phyloP scores from a whole-genome alignment of 352 stramenopile genomes.

The Phytopythium kandeliae region DNA sequence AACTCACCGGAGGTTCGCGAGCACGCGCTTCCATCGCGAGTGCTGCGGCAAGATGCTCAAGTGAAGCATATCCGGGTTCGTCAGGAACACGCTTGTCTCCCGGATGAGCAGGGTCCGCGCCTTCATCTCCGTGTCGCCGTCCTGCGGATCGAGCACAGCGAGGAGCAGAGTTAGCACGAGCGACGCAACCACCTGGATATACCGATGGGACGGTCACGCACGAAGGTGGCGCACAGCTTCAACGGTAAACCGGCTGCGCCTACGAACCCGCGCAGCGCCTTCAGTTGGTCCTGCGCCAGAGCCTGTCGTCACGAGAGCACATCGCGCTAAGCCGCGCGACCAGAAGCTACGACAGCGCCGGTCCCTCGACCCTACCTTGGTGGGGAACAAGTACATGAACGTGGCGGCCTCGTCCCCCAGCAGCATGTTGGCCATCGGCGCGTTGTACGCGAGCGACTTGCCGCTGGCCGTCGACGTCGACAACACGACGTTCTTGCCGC shows the following conservation, averaged over 20 bases:
- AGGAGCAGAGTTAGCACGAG: too few relatives aligned
- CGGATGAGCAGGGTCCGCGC: slow-evolving; percentile 79
- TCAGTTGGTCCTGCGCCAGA: slow-evolving; percentile 96
- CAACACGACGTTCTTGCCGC: slow-evolving; percentile 90
- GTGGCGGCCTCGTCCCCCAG: slow-evolving; percentile 46
- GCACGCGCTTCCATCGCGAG: slow-evolving; percentile 82
- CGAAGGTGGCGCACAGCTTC: slow-evolving; percentile 61
- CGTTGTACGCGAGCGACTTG: slow-evolving; percentile 96
- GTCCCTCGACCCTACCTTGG: too few relatives aligned
- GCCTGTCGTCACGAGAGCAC: too few relatives aligned
- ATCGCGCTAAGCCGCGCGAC: background rate
- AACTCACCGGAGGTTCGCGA: slow-evolving; percentile 85
- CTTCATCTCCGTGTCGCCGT: slow-evolving; percentile 93
- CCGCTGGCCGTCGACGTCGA: slow-evolving; percentile 96
- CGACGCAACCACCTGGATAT: background rate
- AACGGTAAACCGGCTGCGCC: slow-evolving; percentile 35
- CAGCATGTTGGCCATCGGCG: slow-evolving; percentile 88
- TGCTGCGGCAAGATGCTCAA: slow-evolving; percentile 94
- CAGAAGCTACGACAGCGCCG: background rate
- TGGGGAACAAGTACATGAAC: slow-evolving; percentile 96
- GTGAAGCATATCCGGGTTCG: slow-evolving; percentile 98
- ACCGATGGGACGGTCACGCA: slow-evolving; percentile 10
- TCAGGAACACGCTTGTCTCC: slow-evolving; percentile 94
- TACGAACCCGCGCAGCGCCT: slow-evolving; percentile 79
- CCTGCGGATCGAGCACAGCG: slow-evolving; percentile 36